phyloP scores from a whole-genome alignment of 164 flowering plant species.

The Paratinospora sagittata region DNA sequence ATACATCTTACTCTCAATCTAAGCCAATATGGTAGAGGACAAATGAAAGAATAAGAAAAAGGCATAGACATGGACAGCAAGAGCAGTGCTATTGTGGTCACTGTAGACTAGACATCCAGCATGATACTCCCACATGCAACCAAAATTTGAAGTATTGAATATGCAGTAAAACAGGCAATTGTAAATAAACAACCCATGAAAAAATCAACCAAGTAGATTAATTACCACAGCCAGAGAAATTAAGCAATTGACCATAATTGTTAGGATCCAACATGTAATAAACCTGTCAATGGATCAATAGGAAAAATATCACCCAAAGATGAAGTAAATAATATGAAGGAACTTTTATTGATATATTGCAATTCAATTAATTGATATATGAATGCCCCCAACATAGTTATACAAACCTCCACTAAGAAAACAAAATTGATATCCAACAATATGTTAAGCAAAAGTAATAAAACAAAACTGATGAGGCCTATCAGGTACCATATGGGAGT shows the following conservation, averaged over 20 bases:
- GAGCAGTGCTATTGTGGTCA: background rate
- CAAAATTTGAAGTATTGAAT: background rate
- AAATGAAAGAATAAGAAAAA: background rate
- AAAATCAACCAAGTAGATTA: background rate
- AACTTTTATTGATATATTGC: no score
- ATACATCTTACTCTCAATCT: background rate
- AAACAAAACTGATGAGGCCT: background rate
- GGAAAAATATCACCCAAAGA: background rate
- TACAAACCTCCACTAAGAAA: no score
- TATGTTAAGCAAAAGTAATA: background rate
- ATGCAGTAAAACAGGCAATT: background rate
- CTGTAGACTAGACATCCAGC: background rate
- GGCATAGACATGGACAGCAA: background rate
- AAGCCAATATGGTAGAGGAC: background rate
- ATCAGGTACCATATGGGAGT: no score
- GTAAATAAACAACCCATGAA: no score
- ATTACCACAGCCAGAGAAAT: conserved; percentile 94
- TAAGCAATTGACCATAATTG: conserved; percentile 47
- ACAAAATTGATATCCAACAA: no score
- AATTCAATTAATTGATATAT: no score
- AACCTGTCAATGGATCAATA: conserved; percentile 41
- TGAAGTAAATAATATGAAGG: background rate
- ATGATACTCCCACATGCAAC: background rate
- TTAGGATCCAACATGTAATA: conserved; percentile 81
- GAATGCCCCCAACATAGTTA: no score